Percentiles rank a stretch among this genome's conserved stretches.
Conservation (phyloP, 2,329 filamentous ascomycete genomes). For the Dothistroma septosporum region DNA sequence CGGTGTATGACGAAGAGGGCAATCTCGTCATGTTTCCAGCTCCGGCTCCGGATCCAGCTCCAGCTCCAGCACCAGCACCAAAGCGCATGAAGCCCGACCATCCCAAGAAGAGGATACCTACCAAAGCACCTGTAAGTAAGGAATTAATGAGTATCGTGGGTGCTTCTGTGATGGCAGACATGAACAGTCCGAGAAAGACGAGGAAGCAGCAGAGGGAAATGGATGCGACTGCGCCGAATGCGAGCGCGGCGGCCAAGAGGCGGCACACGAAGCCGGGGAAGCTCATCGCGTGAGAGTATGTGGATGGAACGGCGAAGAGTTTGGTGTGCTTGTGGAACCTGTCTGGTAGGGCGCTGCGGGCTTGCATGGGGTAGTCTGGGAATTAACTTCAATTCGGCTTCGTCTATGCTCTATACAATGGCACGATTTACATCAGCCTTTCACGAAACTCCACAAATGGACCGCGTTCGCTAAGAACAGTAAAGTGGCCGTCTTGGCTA, state of each 20-base stretch:
- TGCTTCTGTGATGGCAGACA: not conserved
- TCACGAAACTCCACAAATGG: conserved; percentile 32
- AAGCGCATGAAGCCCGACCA: not conserved
- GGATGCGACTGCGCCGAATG: conserved; percentile 11
- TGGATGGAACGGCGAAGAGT: not conserved
- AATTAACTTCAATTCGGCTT: not conserved
- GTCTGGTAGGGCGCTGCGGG: not conserved
- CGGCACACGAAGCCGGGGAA: conserved; percentile 10
- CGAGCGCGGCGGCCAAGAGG: conserved; percentile 15
- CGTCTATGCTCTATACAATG: not conserved
- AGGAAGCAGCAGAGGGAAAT: conserved; percentile 11
- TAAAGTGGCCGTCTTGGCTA: conserved; percentile 13
- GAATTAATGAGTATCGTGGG: conserved; percentile 1
- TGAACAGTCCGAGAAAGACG: conserved; percentile 18
- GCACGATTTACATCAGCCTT: conserved; percentile 21
- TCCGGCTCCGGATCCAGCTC: not conserved
- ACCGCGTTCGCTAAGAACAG: conserved; percentile 27
- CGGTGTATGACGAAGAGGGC: not conserved
- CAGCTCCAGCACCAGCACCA: not conserved
- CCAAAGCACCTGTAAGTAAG: not conserved
- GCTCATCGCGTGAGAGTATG: not conserved
- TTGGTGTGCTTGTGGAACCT: not conserved
- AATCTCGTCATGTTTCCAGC: not conserved
- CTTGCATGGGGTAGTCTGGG: not conserved
- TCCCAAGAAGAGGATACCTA: conserved; percentile 19